Percentiles rank a stretch among this genome's conserved stretches.
Evolutionary conservation across 345 rosid genomes (phyloP).

Genomic region (Gossypium bickii): DNA sequence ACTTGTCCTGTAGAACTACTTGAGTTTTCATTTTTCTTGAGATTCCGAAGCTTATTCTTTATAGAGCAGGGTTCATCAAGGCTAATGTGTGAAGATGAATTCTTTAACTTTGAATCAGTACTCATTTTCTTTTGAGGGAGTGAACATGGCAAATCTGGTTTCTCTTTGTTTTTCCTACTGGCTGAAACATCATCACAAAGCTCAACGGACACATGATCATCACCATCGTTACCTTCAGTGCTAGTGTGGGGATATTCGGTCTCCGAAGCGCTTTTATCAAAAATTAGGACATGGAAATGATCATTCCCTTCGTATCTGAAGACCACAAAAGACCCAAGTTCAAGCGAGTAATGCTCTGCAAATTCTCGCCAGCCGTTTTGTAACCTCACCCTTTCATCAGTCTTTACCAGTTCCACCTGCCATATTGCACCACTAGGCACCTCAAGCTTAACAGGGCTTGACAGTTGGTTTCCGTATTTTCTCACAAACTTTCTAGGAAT

Average conservation of each 20-base stretch:
- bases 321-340: constrained; percentile 20
- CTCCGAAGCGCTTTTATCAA: constrained; percentile 19
- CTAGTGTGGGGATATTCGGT: constrained; percentile 19
- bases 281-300: constrained; percentile 22
- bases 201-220: neutral
- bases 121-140: neutral
- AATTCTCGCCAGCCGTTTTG: constrained; percentile 34
- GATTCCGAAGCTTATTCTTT: neutral
- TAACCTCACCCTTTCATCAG: constrained; percentile 16
- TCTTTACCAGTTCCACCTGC: constrained; percentile 20
- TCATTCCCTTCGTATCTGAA: constrained; percentile 23
- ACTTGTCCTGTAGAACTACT: neutral
- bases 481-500: constrained; percentile 25
- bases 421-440: constrained; percentile 25
- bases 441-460: constrained; percentile 15
- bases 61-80: neutral
- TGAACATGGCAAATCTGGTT: neutral
- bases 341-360: constrained; percentile 18
- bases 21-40: neutral
- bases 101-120: neutral
- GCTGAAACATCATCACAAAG: neutral
- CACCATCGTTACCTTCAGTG: neutral
- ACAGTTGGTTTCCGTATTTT: constrained; percentile 13
- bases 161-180: neutral
- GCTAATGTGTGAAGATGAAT: neutral